Evolutionary conservation across 2,329 filamentous ascomycete species (phyloP).

Genomic region (Xylaria sp.): DNA sequence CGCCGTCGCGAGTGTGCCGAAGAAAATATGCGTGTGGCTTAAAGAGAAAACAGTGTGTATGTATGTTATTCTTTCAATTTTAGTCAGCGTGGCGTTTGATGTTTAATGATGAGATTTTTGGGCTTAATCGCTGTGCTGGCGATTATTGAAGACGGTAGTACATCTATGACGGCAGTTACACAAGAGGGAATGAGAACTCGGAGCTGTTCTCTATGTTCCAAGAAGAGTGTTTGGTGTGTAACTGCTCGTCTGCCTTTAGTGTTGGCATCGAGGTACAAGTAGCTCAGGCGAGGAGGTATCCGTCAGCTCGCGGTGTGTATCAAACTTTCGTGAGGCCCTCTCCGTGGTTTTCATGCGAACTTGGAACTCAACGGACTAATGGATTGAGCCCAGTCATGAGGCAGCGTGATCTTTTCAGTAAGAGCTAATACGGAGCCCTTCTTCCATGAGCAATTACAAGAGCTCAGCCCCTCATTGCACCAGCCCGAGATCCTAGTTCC

Average conservation of each 20-base stretch:
- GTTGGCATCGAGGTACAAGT: not conserved
- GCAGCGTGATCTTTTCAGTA: not conserved
- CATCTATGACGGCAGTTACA: not conserved
- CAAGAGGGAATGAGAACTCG: not conserved
- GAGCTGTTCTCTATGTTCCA: not conserved
- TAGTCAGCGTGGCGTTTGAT: not conserved
- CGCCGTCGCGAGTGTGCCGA: not conserved
- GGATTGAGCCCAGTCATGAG: not conserved
- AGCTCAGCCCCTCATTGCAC: not conserved
- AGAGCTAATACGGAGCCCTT: not conserved
- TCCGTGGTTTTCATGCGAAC: not conserved
- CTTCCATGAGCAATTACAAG: not conserved
- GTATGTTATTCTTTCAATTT: not conserved
- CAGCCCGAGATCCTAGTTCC: not conserved
- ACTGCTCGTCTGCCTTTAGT: not conserved
- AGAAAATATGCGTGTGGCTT: not conserved
- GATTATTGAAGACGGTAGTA: not conserved
- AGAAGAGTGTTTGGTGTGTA: not conserved
- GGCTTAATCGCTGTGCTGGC: not conserved
- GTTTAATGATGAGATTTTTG: not conserved
- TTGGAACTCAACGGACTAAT: not conserved
- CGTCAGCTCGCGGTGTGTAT: no score
- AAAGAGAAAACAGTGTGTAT: not conserved
- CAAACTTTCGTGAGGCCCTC: not conserved
- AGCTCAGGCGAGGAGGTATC: not conserved